Conservation (phyloP, 192 early-diverging fungal species). For the Dissophora ornata region DNA sequence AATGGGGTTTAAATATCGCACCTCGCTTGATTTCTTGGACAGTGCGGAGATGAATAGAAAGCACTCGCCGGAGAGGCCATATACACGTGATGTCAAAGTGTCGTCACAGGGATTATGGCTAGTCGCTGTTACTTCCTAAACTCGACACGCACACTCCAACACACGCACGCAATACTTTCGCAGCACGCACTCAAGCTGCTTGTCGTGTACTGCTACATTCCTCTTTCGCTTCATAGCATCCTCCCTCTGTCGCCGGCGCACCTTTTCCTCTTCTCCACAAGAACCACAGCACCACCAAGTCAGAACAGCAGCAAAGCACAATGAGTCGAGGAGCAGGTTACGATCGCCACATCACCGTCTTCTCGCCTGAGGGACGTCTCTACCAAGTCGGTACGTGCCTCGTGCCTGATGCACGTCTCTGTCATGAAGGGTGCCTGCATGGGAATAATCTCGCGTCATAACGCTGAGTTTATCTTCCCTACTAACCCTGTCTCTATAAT, state of each 20-base stretch:
- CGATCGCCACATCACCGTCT: conserved; percentile 99
- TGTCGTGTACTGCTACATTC: background rate
- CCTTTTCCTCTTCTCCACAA: background rate
- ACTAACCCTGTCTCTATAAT: too few species aligned
- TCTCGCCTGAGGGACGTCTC: conserved; percentile 98
- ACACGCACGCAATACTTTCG: background rate
- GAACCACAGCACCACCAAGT: background rate
- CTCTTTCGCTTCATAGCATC: background rate
- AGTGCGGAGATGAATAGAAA: too few species aligned
- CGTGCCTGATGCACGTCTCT: background rate
- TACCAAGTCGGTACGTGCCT: conserved; percentile 94
- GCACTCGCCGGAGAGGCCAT: too few species aligned
- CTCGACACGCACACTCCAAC: conserved; percentile 10
- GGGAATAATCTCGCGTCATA: too few species aligned
- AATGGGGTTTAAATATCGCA: too few species aligned
- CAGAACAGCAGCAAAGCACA: conserved; percentile 15
- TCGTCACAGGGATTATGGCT: background rate
- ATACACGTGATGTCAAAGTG: too few species aligned
- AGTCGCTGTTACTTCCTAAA: background rate
- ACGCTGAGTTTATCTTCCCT: too few species aligned
- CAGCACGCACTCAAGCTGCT: background rate
- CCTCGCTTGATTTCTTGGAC: too few species aligned
- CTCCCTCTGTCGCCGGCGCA: background rate
- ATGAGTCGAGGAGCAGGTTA: conserved; percentile 77
- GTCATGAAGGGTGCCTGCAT: too few species aligned